These are phyloP conservation scores for Cryphonectria radicalis DNA, from an alignment of 2,329 filamentous ascomycete genomes.

Conservation along the genomic window DNA sequence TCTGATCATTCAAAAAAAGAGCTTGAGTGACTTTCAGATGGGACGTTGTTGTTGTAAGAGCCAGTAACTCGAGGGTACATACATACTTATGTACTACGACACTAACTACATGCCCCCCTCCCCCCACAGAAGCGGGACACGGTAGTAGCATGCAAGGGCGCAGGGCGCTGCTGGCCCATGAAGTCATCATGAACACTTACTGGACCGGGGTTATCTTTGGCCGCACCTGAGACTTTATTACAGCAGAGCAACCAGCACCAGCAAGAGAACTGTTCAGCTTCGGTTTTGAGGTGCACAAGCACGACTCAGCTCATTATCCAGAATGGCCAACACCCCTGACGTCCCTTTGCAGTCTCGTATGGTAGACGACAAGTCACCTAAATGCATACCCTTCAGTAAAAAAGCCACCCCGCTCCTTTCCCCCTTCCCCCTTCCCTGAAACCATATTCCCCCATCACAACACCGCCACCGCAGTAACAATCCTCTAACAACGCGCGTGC, in stretches of 20 bases:
- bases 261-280: not conserved
- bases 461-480: not conserved
- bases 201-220: conserved; percentile 7
- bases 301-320: conserved; percentile 8
- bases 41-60: not conserved
- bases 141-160: not conserved
- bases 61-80: not conserved
- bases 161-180: not conserved
- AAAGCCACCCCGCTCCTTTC: not conserved
- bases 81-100: not conserved
- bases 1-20: not conserved
- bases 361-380: conserved; percentile 76
- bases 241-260: not conserved
- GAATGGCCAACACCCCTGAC: conserved; percentile 38
- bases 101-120: not conserved
- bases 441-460: not conserved
- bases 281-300: not conserved
- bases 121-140: not conserved
- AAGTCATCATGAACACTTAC: conserved; percentile 9
- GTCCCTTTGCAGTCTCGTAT: conserved; percentile 47
- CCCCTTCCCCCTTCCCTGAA: not conserved
- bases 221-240: conserved; percentile 4
- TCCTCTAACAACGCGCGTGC: not conserved
- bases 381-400: conserved; percentile 73
- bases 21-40: not conserved